These are phyloP conservation scores for Neophaeococcomyces aloes DNA, from an alignment of 2,329 filamentous ascomycete genomes.

Conservation along the genomic window DNA sequence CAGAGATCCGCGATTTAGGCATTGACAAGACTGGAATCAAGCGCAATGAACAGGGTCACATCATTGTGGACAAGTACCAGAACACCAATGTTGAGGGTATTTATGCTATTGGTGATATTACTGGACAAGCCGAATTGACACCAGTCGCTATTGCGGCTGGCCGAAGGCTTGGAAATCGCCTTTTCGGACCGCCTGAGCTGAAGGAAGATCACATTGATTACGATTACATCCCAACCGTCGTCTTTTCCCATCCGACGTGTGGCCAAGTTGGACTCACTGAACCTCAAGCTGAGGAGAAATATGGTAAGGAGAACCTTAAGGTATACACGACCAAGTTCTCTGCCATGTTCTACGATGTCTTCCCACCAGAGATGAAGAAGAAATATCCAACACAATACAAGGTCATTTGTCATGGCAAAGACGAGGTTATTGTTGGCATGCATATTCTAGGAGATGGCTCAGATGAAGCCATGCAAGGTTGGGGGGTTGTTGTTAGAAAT, in stretches of 20 bases:
- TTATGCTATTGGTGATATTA: constrained; percentile 43
- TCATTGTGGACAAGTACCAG: constrained; percentile 41
- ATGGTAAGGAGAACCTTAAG: constrained; percentile 42
- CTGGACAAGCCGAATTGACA: constrained; percentile 41
- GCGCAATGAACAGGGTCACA: constrained; percentile 29
- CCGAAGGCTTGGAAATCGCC: constrained; percentile 39
- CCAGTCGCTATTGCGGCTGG: constrained; percentile 45
- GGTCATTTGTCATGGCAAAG: constrained; percentile 37
- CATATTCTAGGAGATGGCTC: constrained; percentile 40
- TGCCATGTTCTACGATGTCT: constrained; percentile 39
- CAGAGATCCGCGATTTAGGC: constrained; percentile 35
- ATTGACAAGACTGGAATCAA: constrained; percentile 35
- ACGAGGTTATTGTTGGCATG: constrained; percentile 42
- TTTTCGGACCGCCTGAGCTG: constrained; percentile 39
- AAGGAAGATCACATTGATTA: constrained; percentile 37
- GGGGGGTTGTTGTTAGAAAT: constrained; percentile 67
- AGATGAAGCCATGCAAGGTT: constrained; percentile 62
- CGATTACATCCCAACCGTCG: constrained; percentile 43
- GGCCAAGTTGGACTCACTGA: constrained; percentile 42
- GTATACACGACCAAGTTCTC: constrained; percentile 41
- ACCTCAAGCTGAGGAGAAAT: constrained; percentile 37
- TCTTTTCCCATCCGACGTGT: constrained; percentile 43
- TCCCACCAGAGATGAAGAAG: constrained; percentile 38
- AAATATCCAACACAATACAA: constrained; percentile 43
- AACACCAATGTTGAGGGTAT: constrained; percentile 39